Evolutionary conservation across 805 yeast genomes (phyloP).

Genomic region (Wickerhamomyces hampshirensis): DNA sequence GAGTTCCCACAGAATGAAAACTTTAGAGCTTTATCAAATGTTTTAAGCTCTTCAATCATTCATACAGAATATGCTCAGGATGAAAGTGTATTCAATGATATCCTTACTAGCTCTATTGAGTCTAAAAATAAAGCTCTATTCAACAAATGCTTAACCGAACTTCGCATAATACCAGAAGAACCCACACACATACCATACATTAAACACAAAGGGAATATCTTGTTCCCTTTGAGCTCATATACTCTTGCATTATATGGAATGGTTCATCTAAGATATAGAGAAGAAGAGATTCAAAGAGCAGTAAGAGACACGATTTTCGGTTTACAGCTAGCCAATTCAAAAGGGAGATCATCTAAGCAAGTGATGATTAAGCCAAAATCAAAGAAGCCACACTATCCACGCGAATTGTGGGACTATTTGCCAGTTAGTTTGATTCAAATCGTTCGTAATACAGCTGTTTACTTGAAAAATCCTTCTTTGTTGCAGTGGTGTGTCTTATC

Average conservation of each 20-base stretch:
- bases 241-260: conserved; percentile 6
- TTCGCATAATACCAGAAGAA: conserved; percentile 6
- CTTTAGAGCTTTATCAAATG: conserved; percentile 5
- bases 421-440: conserved; percentile 13
- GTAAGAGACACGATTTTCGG: conserved; percentile 5
- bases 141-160: neutral
- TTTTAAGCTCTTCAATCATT: conserved; percentile 1
- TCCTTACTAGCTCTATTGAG: conserved; percentile 3
- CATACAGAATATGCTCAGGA: neutral
- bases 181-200: conserved; percentile 5
- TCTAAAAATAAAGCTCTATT: conserved; percentile 7
- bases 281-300: conserved; percentile 4
- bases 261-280: conserved; percentile 3
- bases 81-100: conserved; percentile 1
- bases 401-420: conserved; percentile 1
- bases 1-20: conserved; percentile 3
- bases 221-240: conserved; percentile 2
- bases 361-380: conserved; percentile 4
- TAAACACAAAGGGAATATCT: conserved; percentile 2
- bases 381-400: neutral
- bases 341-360: neutral
- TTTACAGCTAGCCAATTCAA: neutral
- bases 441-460: conserved; percentile 6
- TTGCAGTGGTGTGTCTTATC: conserved; percentile 11
- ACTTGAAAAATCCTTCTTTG: conserved; percentile 5